A percentile compares a stretch with the other conserved stretches of the same genome.
phyloP scores from a whole-genome alignment of 345 rosid genomes.

The Nasturtium officinale region DNA sequence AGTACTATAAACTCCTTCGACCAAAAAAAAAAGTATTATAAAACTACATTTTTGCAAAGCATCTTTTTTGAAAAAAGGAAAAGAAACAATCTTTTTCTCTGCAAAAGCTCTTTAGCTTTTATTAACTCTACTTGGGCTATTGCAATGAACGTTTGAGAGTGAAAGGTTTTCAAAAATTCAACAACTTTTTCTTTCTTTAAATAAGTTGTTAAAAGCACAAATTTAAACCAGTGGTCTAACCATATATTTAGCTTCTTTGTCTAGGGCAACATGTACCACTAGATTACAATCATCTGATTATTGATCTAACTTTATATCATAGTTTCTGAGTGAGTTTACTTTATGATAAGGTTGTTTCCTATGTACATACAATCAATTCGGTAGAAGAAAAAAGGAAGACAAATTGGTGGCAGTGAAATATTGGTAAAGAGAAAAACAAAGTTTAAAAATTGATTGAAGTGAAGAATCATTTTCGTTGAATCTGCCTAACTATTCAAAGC shows the following conservation, averaged over 20 bases:
- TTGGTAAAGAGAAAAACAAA: neutral
- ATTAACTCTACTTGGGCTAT: slow-evolving; percentile 19
- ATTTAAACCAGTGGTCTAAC: neutral
- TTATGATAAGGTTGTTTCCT: slow-evolving; percentile 4
- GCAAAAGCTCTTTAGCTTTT: slow-evolving; percentile 40
- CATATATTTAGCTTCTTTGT: neutral
- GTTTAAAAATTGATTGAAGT: slow-evolving; percentile 11
- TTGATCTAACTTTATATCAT: neutral
- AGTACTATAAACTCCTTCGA: neutral
- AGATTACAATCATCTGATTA: neutral
- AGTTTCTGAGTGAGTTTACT: neutral
- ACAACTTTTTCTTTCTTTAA: slow-evolving; percentile 28
- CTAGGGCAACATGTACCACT: neutral
- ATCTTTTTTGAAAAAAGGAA: slow-evolving; percentile 22
- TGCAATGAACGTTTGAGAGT: slow-evolving; percentile 25
- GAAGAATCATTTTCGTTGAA: slow-evolving; percentile 23
- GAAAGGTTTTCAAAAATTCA: slow-evolving; percentile 24
- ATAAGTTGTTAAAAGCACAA: slow-evolving; percentile 9
- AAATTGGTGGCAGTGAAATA: slow-evolving; percentile 6
- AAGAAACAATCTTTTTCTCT: slow-evolving; percentile 26
- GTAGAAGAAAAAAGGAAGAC: neutral
- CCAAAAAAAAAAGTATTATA: neutral
- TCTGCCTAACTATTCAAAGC: slow-evolving; percentile 35
- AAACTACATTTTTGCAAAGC: slow-evolving; percentile 24
- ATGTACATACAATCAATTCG: neutral